phyloP scores from a whole-genome alignment of 225 moss, liverwort and hornwort genomes.

The Pseudoscleropodium purum region DNA sequence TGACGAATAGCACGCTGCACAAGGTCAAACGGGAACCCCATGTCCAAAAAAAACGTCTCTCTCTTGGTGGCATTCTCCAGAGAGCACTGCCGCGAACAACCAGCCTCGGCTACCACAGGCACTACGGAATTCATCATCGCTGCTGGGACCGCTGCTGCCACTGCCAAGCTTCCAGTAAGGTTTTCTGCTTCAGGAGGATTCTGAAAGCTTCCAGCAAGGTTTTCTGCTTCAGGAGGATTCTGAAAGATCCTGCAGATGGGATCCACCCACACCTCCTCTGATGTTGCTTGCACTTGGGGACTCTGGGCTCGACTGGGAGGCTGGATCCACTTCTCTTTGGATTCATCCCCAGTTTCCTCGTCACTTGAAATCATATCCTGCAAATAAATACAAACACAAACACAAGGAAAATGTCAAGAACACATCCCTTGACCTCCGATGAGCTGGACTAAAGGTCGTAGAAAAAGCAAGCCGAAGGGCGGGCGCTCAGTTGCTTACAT shows the following conservation, averaged over 20 bases:
- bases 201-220: not conserved
- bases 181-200: not conserved
- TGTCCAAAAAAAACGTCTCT: slow-evolving; percentile 20
- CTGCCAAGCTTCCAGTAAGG: not conserved
- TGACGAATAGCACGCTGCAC: slow-evolving; percentile 30
- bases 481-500: slow-evolving; percentile 4
- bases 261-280: slow-evolving; percentile 25
- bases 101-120: not conserved
- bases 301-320: not conserved
- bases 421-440: not conserved
- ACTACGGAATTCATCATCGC: not conserved
- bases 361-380: slow-evolving; percentile 44
- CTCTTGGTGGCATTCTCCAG: not conserved
- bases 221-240: not conserved
- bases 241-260: slow-evolving; percentile 39
- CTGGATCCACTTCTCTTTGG: slow-evolving; percentile 16
- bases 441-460: not conserved
- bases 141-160: not conserved
- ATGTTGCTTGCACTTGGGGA: not conserved
- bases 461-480: not conserved
- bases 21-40: slow-evolving; percentile 39
- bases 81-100: not conserved
- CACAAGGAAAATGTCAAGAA: not conserved
- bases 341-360: slow-evolving; percentile 20
- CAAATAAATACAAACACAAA: not conserved